Percentiles rank a stretch among this genome's conserved stretches.
Conservation (phyloP, 805 yeast genomes). For the Candida berthetii region DNA sequence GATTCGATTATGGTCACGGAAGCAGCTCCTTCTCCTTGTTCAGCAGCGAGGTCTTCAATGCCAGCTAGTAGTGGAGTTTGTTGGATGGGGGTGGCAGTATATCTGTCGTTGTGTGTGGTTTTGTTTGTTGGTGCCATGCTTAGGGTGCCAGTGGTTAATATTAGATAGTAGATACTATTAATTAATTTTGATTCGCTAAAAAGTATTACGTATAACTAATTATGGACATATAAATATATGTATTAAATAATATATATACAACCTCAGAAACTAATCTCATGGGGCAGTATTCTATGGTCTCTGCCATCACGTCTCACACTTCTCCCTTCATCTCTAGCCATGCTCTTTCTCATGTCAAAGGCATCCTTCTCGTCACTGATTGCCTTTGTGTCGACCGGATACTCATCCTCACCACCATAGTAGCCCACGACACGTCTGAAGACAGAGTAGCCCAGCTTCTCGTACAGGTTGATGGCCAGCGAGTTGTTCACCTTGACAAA, state of each 20-base stretch:
- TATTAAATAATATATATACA: neutral
- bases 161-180: too few species aligned
- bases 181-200: too few species aligned
- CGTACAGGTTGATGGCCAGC: constrained; percentile 77
- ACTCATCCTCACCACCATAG: constrained; percentile 47
- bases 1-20: too few species aligned
- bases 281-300: constrained; percentile 53
- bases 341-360: constrained; percentile 73
- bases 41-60: too few species aligned
- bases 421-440: constrained; percentile 87
- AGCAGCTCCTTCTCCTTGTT: too few species aligned
- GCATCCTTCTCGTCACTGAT: constrained; percentile 75
- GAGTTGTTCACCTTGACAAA: constrained; percentile 85
- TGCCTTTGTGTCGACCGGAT: constrained; percentile 31
- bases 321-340: constrained; percentile 47
- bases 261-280: constrained; percentile 52
- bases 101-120: too few species aligned
- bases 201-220: too few species aligned
- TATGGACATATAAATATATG: neutral
- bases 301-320: constrained; percentile 59
- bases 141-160: too few species aligned
- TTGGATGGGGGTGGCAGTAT: too few species aligned
- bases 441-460: constrained; percentile 78
- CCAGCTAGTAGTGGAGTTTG: too few species aligned
- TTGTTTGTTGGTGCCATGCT: too few species aligned